These are phyloP conservation scores for Sutorius eximius DNA, from an alignment of 1,284 basidiomycete species.

Conservation along the genomic window DNA sequence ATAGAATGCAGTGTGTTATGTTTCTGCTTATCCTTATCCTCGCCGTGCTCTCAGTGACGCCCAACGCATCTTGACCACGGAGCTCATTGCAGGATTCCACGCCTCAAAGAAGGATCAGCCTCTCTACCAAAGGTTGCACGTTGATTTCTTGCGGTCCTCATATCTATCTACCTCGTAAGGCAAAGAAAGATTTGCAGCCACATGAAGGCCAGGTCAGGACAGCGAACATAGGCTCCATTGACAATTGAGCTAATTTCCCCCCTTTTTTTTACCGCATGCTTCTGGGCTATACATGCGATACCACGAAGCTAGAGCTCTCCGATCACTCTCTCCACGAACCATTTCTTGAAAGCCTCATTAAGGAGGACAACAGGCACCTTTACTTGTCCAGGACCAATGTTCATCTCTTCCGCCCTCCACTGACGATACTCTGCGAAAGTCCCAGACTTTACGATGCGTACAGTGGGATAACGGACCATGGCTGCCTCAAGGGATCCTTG, in stretches of 20 bases:
- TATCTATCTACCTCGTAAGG: too few relatives aligned
- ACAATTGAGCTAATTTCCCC: too few relatives aligned
- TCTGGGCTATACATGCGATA: background rate
- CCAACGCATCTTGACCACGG: too few relatives aligned
- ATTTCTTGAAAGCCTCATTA: background rate
- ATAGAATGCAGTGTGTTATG: background rate
- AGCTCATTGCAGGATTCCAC: background rate
- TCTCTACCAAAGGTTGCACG: background rate
- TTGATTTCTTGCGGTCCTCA: too few relatives aligned
- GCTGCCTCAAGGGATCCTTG: background rate
- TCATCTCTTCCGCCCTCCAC: conserved; percentile 5
- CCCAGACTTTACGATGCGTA: conserved; percentile 4
- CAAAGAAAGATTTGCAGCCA: too few relatives aligned
- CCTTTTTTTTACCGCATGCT: too few relatives aligned
- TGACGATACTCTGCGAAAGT: conserved; percentile 16
- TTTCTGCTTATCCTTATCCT: background rate
- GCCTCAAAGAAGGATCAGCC: background rate
- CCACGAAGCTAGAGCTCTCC: background rate
- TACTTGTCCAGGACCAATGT: conserved; percentile 8
- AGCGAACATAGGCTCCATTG: too few relatives aligned
- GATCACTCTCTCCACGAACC: conserved; percentile 13
- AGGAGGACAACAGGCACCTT: conserved; percentile 14
- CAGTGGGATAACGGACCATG: background rate
- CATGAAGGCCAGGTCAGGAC: too few relatives aligned
- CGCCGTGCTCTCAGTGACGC: too few relatives aligned